Percentiles rank a stretch among this genome's conserved stretches.
phyloP scores from a whole-genome alignment of 1,284 basidiomycete species.

The Trametes pubescens region DNA sequence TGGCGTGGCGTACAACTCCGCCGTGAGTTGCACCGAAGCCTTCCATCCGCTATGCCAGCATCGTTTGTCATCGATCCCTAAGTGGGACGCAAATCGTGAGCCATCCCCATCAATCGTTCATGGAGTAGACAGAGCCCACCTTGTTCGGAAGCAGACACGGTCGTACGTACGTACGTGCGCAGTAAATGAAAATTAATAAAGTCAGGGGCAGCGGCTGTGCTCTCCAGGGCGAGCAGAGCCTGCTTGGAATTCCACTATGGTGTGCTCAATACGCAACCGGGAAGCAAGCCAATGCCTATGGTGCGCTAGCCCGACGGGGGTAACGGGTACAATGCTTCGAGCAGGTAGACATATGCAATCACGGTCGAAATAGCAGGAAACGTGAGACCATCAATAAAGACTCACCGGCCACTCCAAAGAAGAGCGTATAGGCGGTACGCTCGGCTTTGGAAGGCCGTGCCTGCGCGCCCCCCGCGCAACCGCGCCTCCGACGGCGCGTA shows the following conservation, averaged over 20 bases:
- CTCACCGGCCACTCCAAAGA: too few relatives aligned
- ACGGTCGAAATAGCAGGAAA: too few relatives aligned
- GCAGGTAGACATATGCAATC: too few relatives aligned
- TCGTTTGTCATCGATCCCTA: constrained; percentile 21
- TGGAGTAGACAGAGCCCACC: constrained; percentile 9
- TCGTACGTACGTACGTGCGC: neutral
- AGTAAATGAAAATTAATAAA: constrained; percentile 14
- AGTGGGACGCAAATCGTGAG: constrained; percentile 12
- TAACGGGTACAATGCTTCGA: too few relatives aligned
- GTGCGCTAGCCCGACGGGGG: too few relatives aligned
- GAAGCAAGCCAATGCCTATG: too few relatives aligned
- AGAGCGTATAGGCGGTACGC: too few relatives aligned
- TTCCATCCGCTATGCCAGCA: constrained; percentile 21
- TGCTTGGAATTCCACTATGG: neutral
- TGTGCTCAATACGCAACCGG: neutral
- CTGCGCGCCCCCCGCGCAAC: neutral
- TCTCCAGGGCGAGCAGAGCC: neutral
- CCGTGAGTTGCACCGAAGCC: neutral
- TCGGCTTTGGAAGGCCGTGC: neutral
- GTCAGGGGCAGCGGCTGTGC: constrained; percentile 17
- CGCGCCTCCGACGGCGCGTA: neutral
- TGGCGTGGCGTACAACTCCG: neutral
- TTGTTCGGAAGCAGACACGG: neutral
- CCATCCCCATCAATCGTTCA: constrained; percentile 7
- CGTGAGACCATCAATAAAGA: too few relatives aligned